Evolutionary conservation across 2,329 filamentous ascomycete genomes (phyloP).

Genomic region (Curvularia spicifera): DNA sequence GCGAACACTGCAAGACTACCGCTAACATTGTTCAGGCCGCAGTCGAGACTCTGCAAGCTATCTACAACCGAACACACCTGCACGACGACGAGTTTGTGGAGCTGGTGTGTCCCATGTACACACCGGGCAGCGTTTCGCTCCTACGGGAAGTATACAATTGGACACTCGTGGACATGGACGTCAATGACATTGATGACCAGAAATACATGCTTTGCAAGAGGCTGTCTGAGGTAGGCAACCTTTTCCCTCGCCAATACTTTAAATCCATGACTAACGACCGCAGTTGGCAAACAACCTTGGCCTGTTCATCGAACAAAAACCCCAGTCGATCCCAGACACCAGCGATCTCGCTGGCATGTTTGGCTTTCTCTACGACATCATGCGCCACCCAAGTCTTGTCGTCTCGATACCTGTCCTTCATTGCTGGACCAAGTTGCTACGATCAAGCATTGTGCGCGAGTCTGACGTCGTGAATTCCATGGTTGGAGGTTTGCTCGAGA

Average conservation of each 20-base stretch:
- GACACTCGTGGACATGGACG: constrained; percentile 78
- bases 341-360: constrained; percentile 78
- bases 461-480: constrained; percentile 66
- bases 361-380: constrained; percentile 76
- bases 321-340: constrained; percentile 67
- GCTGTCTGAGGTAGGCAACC: constrained; percentile 76
- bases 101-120: constrained; percentile 81
- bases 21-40: constrained; percentile 54
- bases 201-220: constrained; percentile 94
- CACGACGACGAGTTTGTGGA: constrained; percentile 78
- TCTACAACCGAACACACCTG: constrained; percentile 77
- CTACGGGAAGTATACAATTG: constrained; percentile 78
- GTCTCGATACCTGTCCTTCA: constrained; percentile 93
- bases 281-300: constrained; percentile 86
- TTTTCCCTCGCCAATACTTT: constrained; percentile 3
- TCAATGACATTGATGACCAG: constrained; percentile 84
- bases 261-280: constrained; percentile 26
- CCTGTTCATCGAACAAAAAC: constrained; percentile 81
- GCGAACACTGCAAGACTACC: background rate
- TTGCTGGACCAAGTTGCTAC: constrained; percentile 84
- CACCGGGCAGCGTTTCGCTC: constrained; percentile 71
- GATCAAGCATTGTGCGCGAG: constrained; percentile 71
- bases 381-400: constrained; percentile 84
- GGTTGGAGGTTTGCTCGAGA: constrained; percentile 78
- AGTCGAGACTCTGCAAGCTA: constrained; percentile 80